phyloP scores from a whole-genome alignment of 2,329 filamentous ascomycete genomes.

The Pseudogymnoascus sp. region DNA sequence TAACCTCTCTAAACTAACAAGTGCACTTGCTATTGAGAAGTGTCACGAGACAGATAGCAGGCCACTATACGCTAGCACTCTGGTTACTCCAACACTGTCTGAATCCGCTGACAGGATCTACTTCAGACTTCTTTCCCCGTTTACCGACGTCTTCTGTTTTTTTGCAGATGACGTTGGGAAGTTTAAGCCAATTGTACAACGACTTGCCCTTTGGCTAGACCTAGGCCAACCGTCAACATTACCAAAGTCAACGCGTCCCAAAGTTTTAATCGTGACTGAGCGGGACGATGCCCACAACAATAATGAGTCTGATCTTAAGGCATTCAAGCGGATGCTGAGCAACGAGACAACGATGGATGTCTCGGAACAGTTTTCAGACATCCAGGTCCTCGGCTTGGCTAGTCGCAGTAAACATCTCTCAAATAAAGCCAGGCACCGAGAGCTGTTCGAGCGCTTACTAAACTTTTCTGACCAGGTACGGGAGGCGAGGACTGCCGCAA shows the following conservation, averaged over 20 bases:
- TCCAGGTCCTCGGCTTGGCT: constrained; percentile 14
- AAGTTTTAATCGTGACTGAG: constrained; percentile 13
- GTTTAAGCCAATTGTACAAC: constrained; percentile 13
- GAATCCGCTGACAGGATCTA: constrained; percentile 16
- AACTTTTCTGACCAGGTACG: constrained; percentile 17
- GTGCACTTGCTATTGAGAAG: constrained; percentile 5
- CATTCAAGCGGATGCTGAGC: constrained; percentile 13
- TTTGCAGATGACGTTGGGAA: constrained; percentile 17
- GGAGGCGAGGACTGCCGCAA: constrained; percentile 11
- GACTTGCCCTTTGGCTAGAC: constrained; percentile 18
- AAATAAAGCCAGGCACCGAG: constrained; percentile 15
- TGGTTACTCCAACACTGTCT: constrained; percentile 8
- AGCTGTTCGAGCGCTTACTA: constrained; percentile 4
- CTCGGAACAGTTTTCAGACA: constrained; percentile 9
- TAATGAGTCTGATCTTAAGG: constrained; percentile 11
- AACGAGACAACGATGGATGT: constrained; percentile 17
- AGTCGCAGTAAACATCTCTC: constrained; percentile 14
- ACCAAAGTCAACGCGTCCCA: constrained; percentile 5
- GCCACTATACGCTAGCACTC: neutral
- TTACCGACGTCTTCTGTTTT: too few relatives aligned
- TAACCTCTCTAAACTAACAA: constrained; percentile 12
- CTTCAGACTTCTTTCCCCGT: neutral
- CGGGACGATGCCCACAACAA: constrained; percentile 10
- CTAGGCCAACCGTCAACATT: constrained; percentile 15
- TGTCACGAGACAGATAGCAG: constrained; percentile 12